Conservation (phyloP, 139 green algal genomes). For the Mychonastes homosphaera region DNA sequence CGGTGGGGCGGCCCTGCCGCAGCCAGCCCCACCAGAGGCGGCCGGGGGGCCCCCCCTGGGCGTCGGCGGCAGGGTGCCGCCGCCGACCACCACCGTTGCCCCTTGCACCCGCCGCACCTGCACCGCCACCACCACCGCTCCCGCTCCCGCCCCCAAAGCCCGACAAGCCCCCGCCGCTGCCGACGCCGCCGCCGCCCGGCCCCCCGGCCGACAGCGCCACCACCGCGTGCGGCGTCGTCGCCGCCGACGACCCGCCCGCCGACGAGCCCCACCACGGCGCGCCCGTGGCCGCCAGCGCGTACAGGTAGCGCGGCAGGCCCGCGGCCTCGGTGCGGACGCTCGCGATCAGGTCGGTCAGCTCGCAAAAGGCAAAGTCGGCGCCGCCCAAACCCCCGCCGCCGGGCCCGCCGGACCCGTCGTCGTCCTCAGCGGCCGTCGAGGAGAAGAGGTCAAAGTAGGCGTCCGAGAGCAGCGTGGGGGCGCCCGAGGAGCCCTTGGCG, state of each 20-base stretch:
- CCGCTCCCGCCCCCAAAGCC: too few species aligned
- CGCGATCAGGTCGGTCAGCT: slow-evolving; percentile 35
- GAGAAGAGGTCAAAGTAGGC: background rate
- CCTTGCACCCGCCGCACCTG: background rate
- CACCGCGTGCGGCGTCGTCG: too few species aligned
- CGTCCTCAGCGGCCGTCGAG: background rate
- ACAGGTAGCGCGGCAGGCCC: background rate
- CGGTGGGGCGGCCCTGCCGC: background rate
- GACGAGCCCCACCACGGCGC: too few species aligned
- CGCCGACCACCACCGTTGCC: background rate
- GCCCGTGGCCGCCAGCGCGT: background rate
- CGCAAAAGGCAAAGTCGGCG: slow-evolving; percentile 38
- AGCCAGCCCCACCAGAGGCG: background rate
- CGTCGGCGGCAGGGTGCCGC: background rate
- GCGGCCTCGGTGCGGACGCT: slow-evolving; percentile 18
- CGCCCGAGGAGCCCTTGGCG: background rate
- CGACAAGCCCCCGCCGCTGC: too few species aligned
- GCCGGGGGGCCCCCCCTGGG: background rate
- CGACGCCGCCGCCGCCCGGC: too few species aligned
- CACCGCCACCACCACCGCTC: background rate
- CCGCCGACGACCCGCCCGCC: too few species aligned
- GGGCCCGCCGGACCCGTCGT: too few species aligned
- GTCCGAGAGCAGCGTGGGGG: background rate
- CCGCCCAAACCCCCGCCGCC: slow-evolving; percentile 10
- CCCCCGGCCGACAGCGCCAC: too few species aligned